These are phyloP conservation scores for Pestalotiopsis sp. DNA, from an alignment of 2,329 filamentous ascomycete species.

Conservation along the genomic window DNA sequence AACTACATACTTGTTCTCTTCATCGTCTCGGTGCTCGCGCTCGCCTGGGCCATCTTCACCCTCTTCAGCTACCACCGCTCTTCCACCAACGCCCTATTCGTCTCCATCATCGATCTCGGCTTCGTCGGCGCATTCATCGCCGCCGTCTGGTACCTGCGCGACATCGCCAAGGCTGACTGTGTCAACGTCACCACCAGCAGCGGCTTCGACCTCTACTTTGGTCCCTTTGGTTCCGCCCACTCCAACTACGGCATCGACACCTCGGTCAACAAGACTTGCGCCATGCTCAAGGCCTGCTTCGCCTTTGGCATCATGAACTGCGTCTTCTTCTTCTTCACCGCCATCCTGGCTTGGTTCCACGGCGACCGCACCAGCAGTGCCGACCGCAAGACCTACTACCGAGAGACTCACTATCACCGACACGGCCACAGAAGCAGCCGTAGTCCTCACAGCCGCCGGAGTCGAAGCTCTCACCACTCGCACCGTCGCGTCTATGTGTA, in stretches of 20 bases:
- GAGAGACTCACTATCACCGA: conserved; percentile 52
- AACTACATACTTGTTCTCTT: conserved; percentile 67
- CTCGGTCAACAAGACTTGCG: conserved; percentile 74
- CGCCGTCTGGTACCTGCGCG: conserved; percentile 61
- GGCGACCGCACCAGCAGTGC: conserved; percentile 46
- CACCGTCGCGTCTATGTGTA: conserved; percentile 56
- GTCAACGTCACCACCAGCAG: conserved; percentile 53
- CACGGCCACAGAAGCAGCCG: conserved; percentile 45
- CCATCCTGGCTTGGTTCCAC: conserved; percentile 67
- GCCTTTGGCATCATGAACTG: conserved; percentile 89
- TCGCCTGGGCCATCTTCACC: conserved; percentile 66
- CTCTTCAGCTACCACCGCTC: conserved; percentile 70
- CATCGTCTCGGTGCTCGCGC: conserved; percentile 66
- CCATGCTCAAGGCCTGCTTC: conserved; percentile 90
- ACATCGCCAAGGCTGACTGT: conserved; percentile 69
- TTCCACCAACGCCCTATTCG: conserved; percentile 61
- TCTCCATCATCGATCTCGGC: conserved; percentile 60
- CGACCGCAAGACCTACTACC: conserved; percentile 39
- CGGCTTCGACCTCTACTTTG: conserved; percentile 61
- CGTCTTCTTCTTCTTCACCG: conserved; percentile 79
- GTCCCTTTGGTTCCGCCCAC: conserved; percentile 60
- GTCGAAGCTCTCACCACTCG: conserved; percentile 42
- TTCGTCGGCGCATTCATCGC: conserved; percentile 69
- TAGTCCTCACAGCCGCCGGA: conserved; percentile 38
- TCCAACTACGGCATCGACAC: conserved; percentile 52